phyloP scores from a whole-genome alignment of 2,329 filamentous ascomycete species.

The Xylariales sp. region DNA sequence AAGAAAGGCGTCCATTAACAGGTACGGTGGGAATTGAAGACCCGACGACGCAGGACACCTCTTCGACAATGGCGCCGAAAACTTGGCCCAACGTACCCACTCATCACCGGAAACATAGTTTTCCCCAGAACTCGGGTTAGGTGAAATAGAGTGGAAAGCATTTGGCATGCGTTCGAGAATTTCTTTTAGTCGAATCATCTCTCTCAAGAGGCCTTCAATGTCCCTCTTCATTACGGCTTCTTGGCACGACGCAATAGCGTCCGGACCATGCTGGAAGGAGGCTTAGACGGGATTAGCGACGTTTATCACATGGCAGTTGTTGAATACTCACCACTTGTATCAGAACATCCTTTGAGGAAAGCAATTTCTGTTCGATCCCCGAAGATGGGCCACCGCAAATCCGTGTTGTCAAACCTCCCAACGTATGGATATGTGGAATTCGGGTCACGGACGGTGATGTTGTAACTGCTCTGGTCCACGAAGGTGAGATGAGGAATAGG shows the following conservation, averaged over 20 bases:
- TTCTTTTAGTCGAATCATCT: conserved; percentile 47
- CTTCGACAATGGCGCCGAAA: conserved; percentile 45
- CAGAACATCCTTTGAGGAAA: conserved; percentile 46
- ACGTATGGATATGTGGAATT: conserved; percentile 46
- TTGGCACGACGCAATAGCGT: conserved; percentile 48
- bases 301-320: neutral
- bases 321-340: conserved; percentile 33
- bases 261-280: conserved; percentile 46
- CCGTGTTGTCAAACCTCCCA: conserved; percentile 47
- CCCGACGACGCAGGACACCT: conserved; percentile 47
- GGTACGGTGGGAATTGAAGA: conserved; percentile 46
- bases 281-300: conserved; percentile 22
- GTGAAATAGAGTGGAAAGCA: conserved; percentile 49
- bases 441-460: conserved; percentile 43
- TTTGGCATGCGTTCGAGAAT: conserved; percentile 49
- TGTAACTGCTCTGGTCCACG: conserved; percentile 49
- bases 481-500: conserved; percentile 48
- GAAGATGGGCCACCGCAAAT: conserved; percentile 50
- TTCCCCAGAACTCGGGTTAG: conserved; percentile 46
- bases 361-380: conserved; percentile 46
- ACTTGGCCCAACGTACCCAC: conserved; percentile 48
- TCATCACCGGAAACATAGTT: conserved; percentile 44
- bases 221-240: conserved; percentile 50
- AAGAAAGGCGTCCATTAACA: conserved; percentile 52
- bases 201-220: conserved; percentile 43